Evolutionary conservation across 2,329 filamentous ascomycete genomes (phyloP).

Genomic region (Apiospora saccharicola): DNA sequence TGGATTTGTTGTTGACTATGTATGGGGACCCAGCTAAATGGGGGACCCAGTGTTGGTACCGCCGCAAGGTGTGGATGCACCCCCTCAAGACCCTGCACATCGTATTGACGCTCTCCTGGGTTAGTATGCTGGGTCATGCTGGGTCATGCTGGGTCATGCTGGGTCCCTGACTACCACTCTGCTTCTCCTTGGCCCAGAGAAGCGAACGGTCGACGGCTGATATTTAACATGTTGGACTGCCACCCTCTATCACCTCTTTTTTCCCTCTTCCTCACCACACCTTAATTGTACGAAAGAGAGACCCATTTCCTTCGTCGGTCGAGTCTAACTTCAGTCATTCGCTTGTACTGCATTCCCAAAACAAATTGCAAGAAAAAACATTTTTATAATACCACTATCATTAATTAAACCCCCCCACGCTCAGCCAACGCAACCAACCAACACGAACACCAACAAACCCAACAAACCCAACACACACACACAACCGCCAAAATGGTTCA

Average conservation of each 20-base stretch:
- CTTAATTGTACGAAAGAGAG: conserved; percentile 25
- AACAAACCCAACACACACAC: conserved; percentile 6
- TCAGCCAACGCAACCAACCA: not conserved
- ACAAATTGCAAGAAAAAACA: not conserved
- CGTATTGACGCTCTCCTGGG: conserved; percentile 12
- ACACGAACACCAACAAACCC: not conserved
- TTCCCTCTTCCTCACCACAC: conserved; percentile 28
- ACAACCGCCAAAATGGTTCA: conserved; percentile 41
- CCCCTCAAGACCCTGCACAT: conserved; percentile 4
- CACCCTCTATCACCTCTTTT: not conserved
- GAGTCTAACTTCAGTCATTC: conserved; percentile 43
- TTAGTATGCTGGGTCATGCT: not conserved
- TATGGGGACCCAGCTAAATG: conserved; percentile 7
- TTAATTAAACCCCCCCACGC: not conserved
- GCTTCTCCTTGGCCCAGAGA: not conserved
- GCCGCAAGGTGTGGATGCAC: conserved; percentile 10
- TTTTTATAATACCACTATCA: not conserved
- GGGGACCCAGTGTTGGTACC: conserved; percentile 7
- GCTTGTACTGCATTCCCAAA: conserved; percentile 33
- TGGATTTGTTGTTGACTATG: too few relatives aligned
- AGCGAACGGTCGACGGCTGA: not conserved
- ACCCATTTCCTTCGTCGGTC: conserved; percentile 26
- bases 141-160: not conserved
- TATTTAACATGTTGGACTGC: conserved; percentile 7
- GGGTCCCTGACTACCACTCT: not conserved